A percentile compares a stretch with the other conserved stretches of the same genome.
phyloP scores from a whole-genome alignment of 306 rosid genomes.

The Trifolium subterraneum region DNA sequence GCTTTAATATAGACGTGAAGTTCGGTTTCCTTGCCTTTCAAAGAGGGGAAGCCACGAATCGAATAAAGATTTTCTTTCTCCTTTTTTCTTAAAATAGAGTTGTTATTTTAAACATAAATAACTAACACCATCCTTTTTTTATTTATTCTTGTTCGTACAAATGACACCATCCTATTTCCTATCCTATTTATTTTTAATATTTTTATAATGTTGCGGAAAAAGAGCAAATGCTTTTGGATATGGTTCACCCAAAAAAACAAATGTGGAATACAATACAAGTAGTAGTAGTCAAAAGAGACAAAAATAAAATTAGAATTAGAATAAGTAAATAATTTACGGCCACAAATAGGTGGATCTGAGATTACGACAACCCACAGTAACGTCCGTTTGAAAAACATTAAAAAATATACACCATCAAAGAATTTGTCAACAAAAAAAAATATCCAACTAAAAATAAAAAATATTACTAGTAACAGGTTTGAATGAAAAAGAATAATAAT shows the following conservation, averaged over 20 bases:
- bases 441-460: background rate
- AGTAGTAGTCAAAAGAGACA: background rate
- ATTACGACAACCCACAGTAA: slow-evolving; percentile 15
- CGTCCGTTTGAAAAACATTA: background rate
- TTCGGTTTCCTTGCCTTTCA: background rate
- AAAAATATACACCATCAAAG: background rate
- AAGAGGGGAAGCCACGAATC: background rate
- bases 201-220: too few relatives aligned
- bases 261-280: background rate
- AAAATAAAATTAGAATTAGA: background rate
- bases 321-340: slow-evolving; percentile 1
- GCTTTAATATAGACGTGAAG: background rate
- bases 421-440: slow-evolving; percentile 7
- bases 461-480: too few relatives aligned
- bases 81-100: background rate
- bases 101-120: background rate
- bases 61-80: background rate
- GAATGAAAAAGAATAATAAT: background rate
- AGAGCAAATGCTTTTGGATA: background rate
- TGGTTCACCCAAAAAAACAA: background rate
- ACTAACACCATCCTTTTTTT: background rate
- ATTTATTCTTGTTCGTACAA: too few relatives aligned
- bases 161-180: too few relatives aligned
- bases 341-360: slow-evolving; percentile 4
- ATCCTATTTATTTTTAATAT: too few relatives aligned